A percentile compares a stretch with the other conserved stretches of the same genome.
These are phyloP conservation scores for Cladochytrium replicatum DNA, from an alignment of 192 early-diverging fungal species.

Conservation along the genomic window DNA sequence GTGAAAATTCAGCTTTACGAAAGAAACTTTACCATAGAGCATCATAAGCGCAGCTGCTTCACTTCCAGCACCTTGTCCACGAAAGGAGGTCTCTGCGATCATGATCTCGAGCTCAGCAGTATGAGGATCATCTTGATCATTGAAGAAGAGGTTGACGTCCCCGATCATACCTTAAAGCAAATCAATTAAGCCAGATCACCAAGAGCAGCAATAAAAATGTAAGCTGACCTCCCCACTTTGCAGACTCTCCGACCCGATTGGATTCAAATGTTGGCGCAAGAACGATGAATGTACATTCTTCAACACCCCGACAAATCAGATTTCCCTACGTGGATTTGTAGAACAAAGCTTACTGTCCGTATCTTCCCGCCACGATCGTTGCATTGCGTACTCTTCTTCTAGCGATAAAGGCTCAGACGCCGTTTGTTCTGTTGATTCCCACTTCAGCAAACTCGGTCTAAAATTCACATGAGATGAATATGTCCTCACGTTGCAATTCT, in stretches of 20 bases:
- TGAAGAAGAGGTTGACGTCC: constrained; percentile 91
- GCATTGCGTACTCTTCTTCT: constrained; percentile 94
- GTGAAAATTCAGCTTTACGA: neutral
- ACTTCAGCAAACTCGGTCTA: neutral
- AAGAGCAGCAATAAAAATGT: neutral
- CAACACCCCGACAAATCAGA: neutral
- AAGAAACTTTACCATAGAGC: constrained; percentile 38
- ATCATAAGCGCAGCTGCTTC: constrained; percentile 55
- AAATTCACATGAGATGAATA: neutral
- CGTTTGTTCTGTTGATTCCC: constrained; percentile 64
- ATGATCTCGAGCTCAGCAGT: constrained; percentile 86
- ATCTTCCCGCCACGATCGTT: constrained; percentile 77
- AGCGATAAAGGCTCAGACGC: constrained; percentile 88
- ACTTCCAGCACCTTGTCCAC: constrained; percentile 27
- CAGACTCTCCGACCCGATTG: constrained; percentile 13
- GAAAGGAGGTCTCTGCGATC: constrained; percentile 61
- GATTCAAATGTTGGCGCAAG: constrained; percentile 3
- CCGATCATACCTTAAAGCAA: constrained; percentile 72
- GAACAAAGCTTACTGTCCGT: constrained; percentile 46
- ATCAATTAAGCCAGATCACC: neutral
- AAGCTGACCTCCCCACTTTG: constrained; percentile 14
- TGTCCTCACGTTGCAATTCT: constrained; percentile 58
- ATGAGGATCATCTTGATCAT: constrained; percentile 59
- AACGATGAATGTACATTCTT: constrained; percentile 32
- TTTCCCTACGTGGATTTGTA: neutral